These are phyloP conservation scores for Coemansia brasiliensis DNA, from an alignment of 192 early-diverging fungal genomes.

Conservation along the genomic window DNA sequence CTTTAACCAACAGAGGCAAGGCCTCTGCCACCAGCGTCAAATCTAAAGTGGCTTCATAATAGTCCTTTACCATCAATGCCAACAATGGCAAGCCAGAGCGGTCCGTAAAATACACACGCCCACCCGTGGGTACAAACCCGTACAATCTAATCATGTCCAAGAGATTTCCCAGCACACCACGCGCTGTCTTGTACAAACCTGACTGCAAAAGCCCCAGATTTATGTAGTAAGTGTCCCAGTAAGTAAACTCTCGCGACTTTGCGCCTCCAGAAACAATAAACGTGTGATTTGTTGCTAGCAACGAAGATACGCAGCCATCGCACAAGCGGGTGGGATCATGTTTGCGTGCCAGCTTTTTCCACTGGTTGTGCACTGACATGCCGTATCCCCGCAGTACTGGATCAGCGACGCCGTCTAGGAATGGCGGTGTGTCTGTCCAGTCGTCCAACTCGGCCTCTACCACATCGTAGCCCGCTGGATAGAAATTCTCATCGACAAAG, in stretches of 20 bases:
- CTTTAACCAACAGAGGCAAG: constrained; percentile 61
- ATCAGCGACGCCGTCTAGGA: constrained; percentile 58
- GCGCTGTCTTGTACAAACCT: constrained; percentile 59
- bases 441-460: constrained; percentile 50
- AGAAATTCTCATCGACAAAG: constrained; percentile 67
- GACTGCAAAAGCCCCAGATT: constrained; percentile 61
- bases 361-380: constrained; percentile 59
- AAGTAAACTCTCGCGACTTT: constrained; percentile 67
- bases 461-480: constrained; percentile 58
- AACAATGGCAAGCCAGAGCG: constrained; percentile 72
- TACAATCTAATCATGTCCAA: constrained; percentile 56
- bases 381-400: constrained; percentile 58
- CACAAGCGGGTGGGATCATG: constrained; percentile 55
- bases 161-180: constrained; percentile 64
- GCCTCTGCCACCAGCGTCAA: constrained; percentile 51
- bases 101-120: constrained; percentile 73
- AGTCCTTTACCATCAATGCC: constrained; percentile 66
- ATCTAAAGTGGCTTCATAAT: constrained; percentile 62
- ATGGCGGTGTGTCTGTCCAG: constrained; percentile 54
- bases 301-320: constrained; percentile 59
- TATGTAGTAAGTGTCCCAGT: constrained; percentile 74
- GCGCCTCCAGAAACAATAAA: constrained; percentile 68
- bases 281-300: constrained; percentile 54
- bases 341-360: constrained; percentile 61
- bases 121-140: constrained; percentile 74